A percentile compares a stretch with the other conserved stretches of the same genome.
Conservation (phyloP, 2,329 filamentous ascomycete genomes). For the Colletotrichum siamense region DNA sequence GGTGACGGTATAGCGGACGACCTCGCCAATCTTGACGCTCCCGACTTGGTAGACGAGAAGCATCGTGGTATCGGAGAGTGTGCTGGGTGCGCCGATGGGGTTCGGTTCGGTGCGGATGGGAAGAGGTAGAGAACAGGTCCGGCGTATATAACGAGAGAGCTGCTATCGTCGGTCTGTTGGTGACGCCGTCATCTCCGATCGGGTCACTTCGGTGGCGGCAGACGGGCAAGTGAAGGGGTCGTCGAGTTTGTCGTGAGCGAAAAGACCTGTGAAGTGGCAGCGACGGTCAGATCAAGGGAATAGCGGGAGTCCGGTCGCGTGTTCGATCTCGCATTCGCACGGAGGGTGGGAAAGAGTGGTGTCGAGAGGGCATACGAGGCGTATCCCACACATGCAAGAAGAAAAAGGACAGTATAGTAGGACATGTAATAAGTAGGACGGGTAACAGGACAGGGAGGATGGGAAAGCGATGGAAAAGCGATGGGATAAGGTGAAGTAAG, state of each 20-base stretch:
- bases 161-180: slow-evolving; percentile 6
- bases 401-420: background rate
- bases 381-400: background rate
- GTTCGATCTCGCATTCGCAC: slow-evolving; percentile 3
- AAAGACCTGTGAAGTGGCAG: background rate
- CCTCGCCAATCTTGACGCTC: slow-evolving; percentile 91
- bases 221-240: background rate
- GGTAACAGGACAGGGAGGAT: background rate
- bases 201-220: background rate
- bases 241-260: background rate
- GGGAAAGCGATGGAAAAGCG: background rate
- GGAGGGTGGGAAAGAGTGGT: background rate
- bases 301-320: background rate
- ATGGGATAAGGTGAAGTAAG: background rate
- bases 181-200: slow-evolving; percentile 12
- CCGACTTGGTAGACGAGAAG: slow-evolving; percentile 90
- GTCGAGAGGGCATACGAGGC: background rate
- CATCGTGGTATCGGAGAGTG: slow-evolving; percentile 59
- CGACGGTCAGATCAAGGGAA: background rate
- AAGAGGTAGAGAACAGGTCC: background rate
- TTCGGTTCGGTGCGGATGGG: background rate
- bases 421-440: background rate
- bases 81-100: background rate
- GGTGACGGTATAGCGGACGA: slow-evolving; percentile 89
- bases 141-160: background rate